A percentile compares a stretch with the other conserved stretches of the same genome.
These are phyloP conservation scores for Sarocladium kiliense DNA, from an alignment of 2,329 filamentous ascomycete species.

Conservation along the genomic window DNA sequence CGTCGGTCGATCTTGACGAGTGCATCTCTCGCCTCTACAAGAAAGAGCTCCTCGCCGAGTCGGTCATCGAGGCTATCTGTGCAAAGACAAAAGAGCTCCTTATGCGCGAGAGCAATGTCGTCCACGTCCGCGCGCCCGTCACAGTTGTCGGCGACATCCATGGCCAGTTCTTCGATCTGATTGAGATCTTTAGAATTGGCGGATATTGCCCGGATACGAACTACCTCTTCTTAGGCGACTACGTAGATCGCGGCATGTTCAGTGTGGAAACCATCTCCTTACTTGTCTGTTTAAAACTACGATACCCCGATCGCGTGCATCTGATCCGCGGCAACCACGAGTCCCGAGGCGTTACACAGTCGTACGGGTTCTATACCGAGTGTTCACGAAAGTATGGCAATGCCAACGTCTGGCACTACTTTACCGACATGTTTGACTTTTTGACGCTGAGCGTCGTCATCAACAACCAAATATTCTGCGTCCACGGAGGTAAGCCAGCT, in stretches of 20 bases:
- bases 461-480: conserved; percentile 98
- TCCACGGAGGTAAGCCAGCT: conserved; percentile 67
- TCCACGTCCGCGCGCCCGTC: conserved; percentile 90
- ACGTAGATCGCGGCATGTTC: conserved; percentile 97
- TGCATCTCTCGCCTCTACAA: conserved; percentile 96
- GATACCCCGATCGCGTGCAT: conserved; percentile 93
- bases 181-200: conserved; percentile 98
- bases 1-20: conserved; percentile 96
- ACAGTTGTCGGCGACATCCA: conserved; percentile 98
- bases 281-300: conserved; percentile 91
- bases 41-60: conserved; percentile 94
- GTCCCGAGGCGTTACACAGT: conserved; percentile 94
- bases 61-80: conserved; percentile 97
- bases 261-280: conserved; percentile 98
- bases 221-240: conserved; percentile 95
- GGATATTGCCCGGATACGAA: conserved; percentile 97
- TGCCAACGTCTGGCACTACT: conserved; percentile 98
- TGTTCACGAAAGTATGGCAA: conserved; percentile 98
- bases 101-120: conserved; percentile 99
- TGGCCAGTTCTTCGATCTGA: conserved; percentile 97
- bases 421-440: conserved; percentile 99
- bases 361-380: conserved; percentile 98
- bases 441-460: conserved; percentile 95
- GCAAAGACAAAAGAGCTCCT: conserved; percentile 97
- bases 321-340: conserved; percentile 98